A percentile compares a stretch with the other conserved stretches of the same genome.
These are phyloP conservation scores for Neurospora sp. DNA, from an alignment of 495 filamentous ascomycete species.

Conservation along the genomic window DNA sequence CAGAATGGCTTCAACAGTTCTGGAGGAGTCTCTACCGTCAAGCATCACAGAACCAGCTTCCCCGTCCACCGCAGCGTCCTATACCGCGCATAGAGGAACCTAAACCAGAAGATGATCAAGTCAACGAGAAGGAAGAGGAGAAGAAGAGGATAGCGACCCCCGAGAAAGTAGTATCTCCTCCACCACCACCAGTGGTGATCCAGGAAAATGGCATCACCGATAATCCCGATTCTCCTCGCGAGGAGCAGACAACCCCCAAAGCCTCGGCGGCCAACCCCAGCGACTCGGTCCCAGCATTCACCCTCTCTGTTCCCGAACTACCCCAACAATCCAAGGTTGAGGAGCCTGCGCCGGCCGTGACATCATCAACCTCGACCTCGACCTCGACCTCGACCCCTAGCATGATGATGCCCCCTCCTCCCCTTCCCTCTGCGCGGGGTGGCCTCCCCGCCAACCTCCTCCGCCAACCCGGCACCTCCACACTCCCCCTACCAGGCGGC, in stretches of 20 bases:
- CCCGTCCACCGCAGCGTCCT: slow-evolving; percentile 17
- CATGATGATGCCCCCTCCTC: slow-evolving; percentile 23
- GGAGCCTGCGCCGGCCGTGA: background rate
- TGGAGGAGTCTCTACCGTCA: slow-evolving; percentile 17
- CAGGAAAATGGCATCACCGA: slow-evolving; percentile 2
- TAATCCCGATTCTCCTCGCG: slow-evolving; percentile 7
- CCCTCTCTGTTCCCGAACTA: slow-evolving; percentile 26
- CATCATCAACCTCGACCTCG: slow-evolving; percentile 19
- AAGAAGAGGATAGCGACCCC: slow-evolving; percentile 1
- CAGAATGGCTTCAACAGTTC: slow-evolving; percentile 29
- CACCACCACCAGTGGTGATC: background rate
- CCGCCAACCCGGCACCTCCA: slow-evolving; percentile 2
- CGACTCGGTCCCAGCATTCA: slow-evolving; percentile 27
- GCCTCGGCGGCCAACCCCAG: slow-evolving; percentile 11
- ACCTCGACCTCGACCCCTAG: slow-evolving; percentile 8
- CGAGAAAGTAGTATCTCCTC: slow-evolving; percentile 1
- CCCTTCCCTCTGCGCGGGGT: slow-evolving; percentile 10
- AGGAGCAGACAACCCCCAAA: slow-evolving; percentile 33
- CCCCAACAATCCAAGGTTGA: background rate
- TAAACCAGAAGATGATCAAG: background rate
- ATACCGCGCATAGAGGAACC: slow-evolving; percentile 2
- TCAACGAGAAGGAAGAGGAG: background rate
- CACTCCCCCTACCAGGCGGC: slow-evolving; percentile 8
- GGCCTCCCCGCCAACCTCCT: slow-evolving; percentile 15
- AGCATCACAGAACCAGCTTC: slow-evolving; percentile 11